phyloP scores from a whole-genome alignment of 2,329 filamentous ascomycete genomes.

The Aspergillus pseudonomiae region DNA sequence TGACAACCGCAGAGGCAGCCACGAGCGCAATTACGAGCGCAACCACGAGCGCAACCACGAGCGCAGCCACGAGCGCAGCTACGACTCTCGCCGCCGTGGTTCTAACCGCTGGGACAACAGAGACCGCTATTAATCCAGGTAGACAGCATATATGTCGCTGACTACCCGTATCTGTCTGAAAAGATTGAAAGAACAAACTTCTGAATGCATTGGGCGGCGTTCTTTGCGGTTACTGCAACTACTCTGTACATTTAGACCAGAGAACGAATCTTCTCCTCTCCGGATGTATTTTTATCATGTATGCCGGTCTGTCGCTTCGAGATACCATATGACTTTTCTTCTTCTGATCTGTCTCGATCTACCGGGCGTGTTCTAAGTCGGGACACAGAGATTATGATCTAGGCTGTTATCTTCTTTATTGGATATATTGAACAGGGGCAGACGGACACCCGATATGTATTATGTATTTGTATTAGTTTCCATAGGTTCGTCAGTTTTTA shows the following conservation, averaged over 20 bases:
- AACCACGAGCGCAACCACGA: no score
- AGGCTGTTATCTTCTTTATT: not conserved
- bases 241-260: not conserved
- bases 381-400: not conserved
- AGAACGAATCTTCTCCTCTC: slow-evolving; percentile 6
- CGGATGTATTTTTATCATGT: slow-evolving; percentile 1
- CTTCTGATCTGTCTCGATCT: not conserved
- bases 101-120: not conserved
- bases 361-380: not conserved
- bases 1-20: not conserved
- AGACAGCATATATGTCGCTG: not conserved
- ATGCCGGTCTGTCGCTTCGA: not conserved
- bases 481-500: not conserved
- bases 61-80: no score
- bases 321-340: not conserved
- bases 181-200: not conserved
- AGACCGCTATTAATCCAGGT: not conserved
- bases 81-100: slow-evolving; percentile 5
- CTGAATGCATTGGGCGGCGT: slow-evolving; percentile 33
- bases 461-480: not conserved
- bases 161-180: not conserved
- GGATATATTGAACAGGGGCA: not conserved
- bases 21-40: no score
- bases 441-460: not conserved
- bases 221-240: slow-evolving; percentile 17